These are phyloP conservation scores for Fusarium beomiforme DNA, from an alignment of 2,329 filamentous ascomycete genomes.

Conservation along the genomic window DNA sequence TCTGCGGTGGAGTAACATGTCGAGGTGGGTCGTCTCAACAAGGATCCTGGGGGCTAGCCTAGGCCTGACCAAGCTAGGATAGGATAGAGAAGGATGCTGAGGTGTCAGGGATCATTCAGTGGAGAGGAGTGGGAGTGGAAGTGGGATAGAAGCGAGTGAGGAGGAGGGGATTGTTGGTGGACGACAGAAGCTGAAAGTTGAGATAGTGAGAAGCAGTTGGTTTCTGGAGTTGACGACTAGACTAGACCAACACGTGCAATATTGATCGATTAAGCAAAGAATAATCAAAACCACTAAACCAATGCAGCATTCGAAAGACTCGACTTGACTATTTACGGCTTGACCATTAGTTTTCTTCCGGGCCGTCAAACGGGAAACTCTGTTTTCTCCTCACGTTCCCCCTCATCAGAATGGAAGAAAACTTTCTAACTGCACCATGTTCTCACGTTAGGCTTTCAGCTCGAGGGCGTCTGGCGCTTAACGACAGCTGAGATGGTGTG, in stretches of 20 bases:
- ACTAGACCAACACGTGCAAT: slow-evolving; percentile 17
- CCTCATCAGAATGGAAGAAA: slow-evolving; percentile 3
- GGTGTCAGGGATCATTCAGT: slow-evolving; percentile 26
- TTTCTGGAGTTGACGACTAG: not conserved
- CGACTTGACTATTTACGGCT: slow-evolving; percentile 10
- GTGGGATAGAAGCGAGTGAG: not conserved
- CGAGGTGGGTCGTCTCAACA: slow-evolving; percentile 40
- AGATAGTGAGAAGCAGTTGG: not conserved
- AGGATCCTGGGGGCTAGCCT: slow-evolving; percentile 27
- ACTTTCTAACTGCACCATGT: not conserved
- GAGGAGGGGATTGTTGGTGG: slow-evolving; percentile 2
- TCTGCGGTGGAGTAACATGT: slow-evolving; percentile 42
- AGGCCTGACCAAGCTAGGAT: slow-evolving; percentile 17
- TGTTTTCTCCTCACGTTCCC: slow-evolving; percentile 25
- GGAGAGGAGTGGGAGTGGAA: slow-evolving; percentile 11
- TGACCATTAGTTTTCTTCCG: slow-evolving; percentile 1
- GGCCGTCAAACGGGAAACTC: slow-evolving; percentile 8
- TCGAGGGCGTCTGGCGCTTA: slow-evolving; percentile 34
- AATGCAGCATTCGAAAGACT: not conserved
- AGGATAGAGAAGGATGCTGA: slow-evolving; percentile 15
- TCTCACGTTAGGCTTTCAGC: not conserved
- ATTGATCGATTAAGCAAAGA: slow-evolving; percentile 5
- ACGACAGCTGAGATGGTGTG: slow-evolving; percentile 36
- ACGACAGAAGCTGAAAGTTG: not conserved
- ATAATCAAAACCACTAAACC: not conserved